phyloP scores from a whole-genome alignment of 805 yeast species.

The Ogataea corticis region DNA sequence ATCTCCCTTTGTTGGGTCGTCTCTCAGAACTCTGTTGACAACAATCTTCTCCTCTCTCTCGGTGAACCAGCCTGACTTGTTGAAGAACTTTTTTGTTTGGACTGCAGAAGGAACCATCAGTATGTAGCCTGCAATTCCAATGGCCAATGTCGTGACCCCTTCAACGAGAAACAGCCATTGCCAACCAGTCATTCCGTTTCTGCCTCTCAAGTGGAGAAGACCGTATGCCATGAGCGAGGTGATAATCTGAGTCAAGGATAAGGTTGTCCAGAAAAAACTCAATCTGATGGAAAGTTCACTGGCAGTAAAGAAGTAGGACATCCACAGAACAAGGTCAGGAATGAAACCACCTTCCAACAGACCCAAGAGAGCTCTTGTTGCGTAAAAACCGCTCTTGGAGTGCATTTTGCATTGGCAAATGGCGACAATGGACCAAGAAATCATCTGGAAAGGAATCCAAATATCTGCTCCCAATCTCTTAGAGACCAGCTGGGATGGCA shows the following conservation, averaged over 20 bases:
- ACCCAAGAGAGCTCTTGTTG: slow-evolving; percentile 54
- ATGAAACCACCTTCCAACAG: slow-evolving; percentile 70
- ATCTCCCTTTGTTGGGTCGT: slow-evolving; percentile 65
- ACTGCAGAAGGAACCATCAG: slow-evolving; percentile 38
- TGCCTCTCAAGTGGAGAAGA: slow-evolving; percentile 50
- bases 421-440: slow-evolving; percentile 58
- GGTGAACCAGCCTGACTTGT: slow-evolving; percentile 41
- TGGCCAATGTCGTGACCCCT: slow-evolving; percentile 53
- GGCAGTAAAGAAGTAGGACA: slow-evolving; percentile 64
- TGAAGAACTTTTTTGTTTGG: slow-evolving; percentile 32
- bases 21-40: slow-evolving; percentile 58
- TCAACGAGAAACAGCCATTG: slow-evolving; percentile 66
- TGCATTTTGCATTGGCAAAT: slow-evolving; percentile 49
- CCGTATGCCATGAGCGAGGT: slow-evolving; percentile 52
- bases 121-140: slow-evolving; percentile 45
- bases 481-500: slow-evolving; percentile 68
- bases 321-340: slow-evolving; percentile 62
- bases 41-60: slow-evolving; percentile 57
- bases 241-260: slow-evolving; percentile 46
- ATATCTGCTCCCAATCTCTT: slow-evolving; percentile 62
- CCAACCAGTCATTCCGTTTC: slow-evolving; percentile 54
- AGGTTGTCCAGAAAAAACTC: slow-evolving; percentile 60
- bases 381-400: slow-evolving; percentile 43
- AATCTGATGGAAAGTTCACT: slow-evolving; percentile 59
- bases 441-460: slow-evolving; percentile 61